These are phyloP conservation scores for Xylaria sp. DNA, from an alignment of 2,329 filamentous ascomycete species.

Conservation along the genomic window DNA sequence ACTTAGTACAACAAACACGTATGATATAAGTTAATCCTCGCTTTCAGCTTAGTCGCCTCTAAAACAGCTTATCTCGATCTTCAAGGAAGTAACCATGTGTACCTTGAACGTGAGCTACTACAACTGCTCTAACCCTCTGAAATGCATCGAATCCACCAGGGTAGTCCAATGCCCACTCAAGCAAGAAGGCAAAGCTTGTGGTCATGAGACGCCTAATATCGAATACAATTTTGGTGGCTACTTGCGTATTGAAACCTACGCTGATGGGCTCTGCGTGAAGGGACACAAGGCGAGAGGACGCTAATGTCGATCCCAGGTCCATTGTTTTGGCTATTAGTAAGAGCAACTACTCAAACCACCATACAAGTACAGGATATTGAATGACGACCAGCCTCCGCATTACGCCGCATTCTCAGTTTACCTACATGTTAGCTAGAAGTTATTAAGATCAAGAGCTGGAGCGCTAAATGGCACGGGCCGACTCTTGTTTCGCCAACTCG, in stretches of 20 bases:
- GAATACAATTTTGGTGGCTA: not conserved
- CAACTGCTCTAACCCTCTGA: not conserved
- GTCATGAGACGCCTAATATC: not conserved
- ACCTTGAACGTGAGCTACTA: not conserved
- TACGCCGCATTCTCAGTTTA: not conserved
- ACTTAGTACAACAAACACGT: not conserved
- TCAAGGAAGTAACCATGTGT: slow-evolving; percentile 4
- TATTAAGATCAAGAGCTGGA: not conserved
- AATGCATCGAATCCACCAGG: not conserved
- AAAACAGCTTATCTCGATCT: not conserved
- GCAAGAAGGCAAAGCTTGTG: not conserved
- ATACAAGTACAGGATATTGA: too few species aligned
- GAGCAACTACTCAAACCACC: not conserved
- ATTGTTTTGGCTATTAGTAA: not conserved
- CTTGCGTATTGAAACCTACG: not conserved
- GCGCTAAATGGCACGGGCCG: not conserved
- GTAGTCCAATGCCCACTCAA: not conserved
- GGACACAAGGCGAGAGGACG: slow-evolving; percentile 3
- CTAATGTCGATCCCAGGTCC: not conserved
- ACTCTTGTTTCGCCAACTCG: not conserved
- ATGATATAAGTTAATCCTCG: not conserved
- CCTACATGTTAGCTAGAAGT: not conserved
- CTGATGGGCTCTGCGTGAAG: not conserved
- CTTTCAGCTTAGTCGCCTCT: not conserved
- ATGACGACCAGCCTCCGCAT: too few species aligned